Evolutionary conservation across 2,329 filamentous ascomycete species (phyloP).

Genomic region (Phialophora chinensis): DNA sequence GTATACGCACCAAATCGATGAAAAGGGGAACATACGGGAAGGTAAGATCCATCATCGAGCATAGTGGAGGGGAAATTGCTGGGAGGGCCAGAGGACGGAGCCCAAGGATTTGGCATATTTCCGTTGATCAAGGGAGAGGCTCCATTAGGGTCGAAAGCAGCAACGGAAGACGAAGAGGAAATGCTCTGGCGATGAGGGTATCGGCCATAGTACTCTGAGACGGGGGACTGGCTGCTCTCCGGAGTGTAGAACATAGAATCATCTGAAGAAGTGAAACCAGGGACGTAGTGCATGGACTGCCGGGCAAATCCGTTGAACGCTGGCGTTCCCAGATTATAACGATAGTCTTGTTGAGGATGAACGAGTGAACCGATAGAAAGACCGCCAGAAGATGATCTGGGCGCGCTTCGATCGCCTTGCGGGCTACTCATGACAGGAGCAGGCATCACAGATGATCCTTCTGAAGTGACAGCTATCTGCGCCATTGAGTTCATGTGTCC

Average conservation of each 20-base stretch:
- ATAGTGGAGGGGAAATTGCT: slow-evolving; percentile 37
- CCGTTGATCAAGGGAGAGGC: slow-evolving; percentile 37
- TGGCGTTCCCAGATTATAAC: slow-evolving; percentile 35
- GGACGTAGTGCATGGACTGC: slow-evolving; percentile 32
- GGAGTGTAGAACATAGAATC: slow-evolving; percentile 40
- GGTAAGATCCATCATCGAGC: slow-evolving; percentile 38
- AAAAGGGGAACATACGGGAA: slow-evolving; percentile 39
- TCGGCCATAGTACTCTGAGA: slow-evolving; percentile 38
- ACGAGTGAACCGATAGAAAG: slow-evolving; percentile 41
- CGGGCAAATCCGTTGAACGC: slow-evolving; percentile 32
- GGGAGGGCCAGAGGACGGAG: slow-evolving; percentile 37
- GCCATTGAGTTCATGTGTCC: slow-evolving; percentile 28
- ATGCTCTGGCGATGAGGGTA: slow-evolving; percentile 39
- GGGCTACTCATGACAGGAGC: slow-evolving; percentile 36
- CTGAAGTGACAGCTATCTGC: slow-evolving; percentile 32
- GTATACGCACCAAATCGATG: slow-evolving; percentile 36
- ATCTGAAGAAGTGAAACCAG: slow-evolving; percentile 35
- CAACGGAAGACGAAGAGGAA: slow-evolving; percentile 40
- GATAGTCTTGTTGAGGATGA: slow-evolving; percentile 38
- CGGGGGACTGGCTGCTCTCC: slow-evolving; percentile 40
- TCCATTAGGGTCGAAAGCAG: slow-evolving; percentile 35
- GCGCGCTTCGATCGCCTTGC: slow-evolving; percentile 33
- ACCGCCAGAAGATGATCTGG: slow-evolving; percentile 35
- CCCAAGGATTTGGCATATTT: slow-evolving; percentile 36
- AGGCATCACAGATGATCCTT: slow-evolving; percentile 36